Evolutionary conservation across 1,139 yeast genomes (phyloP).

Genomic region (Entelexis sorbosivorans): DNA sequence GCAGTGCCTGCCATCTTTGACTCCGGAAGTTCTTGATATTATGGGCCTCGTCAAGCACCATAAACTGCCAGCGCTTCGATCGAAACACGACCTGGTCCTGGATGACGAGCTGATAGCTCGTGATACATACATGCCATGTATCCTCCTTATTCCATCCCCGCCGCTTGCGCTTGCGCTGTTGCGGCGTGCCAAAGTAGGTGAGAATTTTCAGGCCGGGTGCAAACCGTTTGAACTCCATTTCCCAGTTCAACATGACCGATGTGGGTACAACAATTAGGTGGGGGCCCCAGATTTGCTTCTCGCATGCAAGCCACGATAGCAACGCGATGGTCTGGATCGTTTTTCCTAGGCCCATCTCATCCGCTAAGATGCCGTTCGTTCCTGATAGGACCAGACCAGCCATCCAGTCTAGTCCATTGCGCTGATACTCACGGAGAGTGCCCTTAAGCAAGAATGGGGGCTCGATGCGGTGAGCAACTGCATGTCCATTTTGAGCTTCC

Average conservation of each 20-base stretch:
- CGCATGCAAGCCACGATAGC: conserved; percentile 80
- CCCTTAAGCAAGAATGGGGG: conserved; percentile 56
- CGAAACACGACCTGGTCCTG: conserved; percentile 93
- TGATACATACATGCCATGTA: conserved; percentile 92
- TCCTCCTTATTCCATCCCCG: conserved; percentile 97
- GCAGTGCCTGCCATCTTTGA: conserved; percentile 90
- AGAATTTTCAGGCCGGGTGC: conserved; percentile 96
- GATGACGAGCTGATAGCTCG: conserved; percentile 90
- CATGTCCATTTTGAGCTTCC: neutral
- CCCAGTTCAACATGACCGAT: conserved; percentile 98
- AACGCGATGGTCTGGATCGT: conserved; percentile 93
- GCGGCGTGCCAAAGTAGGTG: conserved; percentile 97
- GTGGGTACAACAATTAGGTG: conserved; percentile 96
- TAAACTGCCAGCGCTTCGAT: conserved; percentile 86
- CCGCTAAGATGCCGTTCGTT: conserved; percentile 95
- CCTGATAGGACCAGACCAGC: conserved; percentile 86
- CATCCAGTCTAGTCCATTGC: conserved; percentile 93
- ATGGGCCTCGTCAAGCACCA: conserved; percentile 97
- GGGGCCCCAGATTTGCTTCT: conserved; percentile 94
- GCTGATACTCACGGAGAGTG: conserved; percentile 78
- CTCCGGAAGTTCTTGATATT: conserved; percentile 93
- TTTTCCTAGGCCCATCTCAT: conserved; percentile 97
- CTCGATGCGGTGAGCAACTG: conserved; percentile 23
- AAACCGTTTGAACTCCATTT: conserved; percentile 95
- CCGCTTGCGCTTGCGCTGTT: conserved; percentile 88